Conservation (phyloP, 768 basidiomycete genomes). For the Xerocomus brunneocitrinus region DNA sequence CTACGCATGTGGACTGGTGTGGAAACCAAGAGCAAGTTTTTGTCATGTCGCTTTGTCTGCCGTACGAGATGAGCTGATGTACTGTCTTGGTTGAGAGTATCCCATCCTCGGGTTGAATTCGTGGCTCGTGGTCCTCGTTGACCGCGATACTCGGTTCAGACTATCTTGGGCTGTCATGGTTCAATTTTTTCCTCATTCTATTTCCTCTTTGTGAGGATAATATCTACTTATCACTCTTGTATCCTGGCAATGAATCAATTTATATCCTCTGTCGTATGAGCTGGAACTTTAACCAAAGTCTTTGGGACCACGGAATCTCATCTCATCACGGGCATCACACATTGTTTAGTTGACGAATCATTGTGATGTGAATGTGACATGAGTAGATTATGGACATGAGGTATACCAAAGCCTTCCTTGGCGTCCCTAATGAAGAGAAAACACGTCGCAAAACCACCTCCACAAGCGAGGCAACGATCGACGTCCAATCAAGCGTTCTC, state of each 20-base stretch:
- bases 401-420: not conserved
- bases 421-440: no score
- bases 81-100: not conserved
- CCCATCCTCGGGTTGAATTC: constrained; percentile 15
- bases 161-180: constrained; percentile 18
- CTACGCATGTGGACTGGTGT: not conserved
- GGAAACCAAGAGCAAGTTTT: not conserved
- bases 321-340: no score
- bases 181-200: not conserved
- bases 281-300: no score
- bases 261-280: no score
- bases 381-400: not conserved
- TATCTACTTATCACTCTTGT: not conserved
- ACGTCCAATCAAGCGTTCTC: not conserved
- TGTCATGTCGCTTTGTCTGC: not conserved
- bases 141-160: constrained; percentile 20
- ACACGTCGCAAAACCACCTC: no score
- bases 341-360: no score
- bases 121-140: constrained; percentile 16
- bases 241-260: not conserved
- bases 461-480: no score
- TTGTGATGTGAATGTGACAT: no score
- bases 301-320: no score
- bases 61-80: not conserved
- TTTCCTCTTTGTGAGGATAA: constrained; percentile 8